Percentiles rank a stretch among this genome's conserved stretches.
Evolutionary conservation across 108 stramenopile genomes (phyloP).

Genomic region (Aurantiochytrium sp.): DNA sequence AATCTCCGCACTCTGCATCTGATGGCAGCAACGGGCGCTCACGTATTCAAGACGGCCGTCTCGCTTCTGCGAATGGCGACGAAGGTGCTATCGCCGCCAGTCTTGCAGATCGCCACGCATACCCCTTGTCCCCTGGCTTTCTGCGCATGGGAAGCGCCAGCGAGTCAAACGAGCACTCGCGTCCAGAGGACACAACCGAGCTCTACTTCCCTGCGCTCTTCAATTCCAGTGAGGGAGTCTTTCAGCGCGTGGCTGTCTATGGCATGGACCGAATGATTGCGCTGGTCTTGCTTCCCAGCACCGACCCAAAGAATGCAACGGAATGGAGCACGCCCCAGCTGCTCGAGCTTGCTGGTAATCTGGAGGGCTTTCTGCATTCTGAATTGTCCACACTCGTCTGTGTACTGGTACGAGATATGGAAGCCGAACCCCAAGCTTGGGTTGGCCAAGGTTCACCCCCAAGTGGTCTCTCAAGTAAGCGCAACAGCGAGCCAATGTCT

Average conservation of each 20-base stretch:
- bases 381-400: not conserved
- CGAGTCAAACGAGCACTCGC: not conserved
- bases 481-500: no score
- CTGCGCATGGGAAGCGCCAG: not conserved
- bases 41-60: not conserved
- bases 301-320: not conserved
- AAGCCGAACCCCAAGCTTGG: no score
- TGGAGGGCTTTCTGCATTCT: not conserved
- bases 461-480: no score
- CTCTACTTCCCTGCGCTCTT: not conserved
- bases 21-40: not conserved
- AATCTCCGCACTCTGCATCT: not conserved
- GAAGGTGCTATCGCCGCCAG: not conserved
- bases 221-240: not conserved
- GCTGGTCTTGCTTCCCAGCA: not conserved
- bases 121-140: not conserved
- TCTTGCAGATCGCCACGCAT: not conserved
- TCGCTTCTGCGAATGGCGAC: not conserved
- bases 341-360: not conserved
- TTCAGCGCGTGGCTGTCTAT: not conserved
- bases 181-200: not conserved
- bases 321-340: not conserved
- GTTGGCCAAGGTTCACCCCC: no score
- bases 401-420: not conserved
- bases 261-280: not conserved